phyloP scores from a whole-genome alignment of 306 rosid genomes.

The Gynostemma pentaphyllum region DNA sequence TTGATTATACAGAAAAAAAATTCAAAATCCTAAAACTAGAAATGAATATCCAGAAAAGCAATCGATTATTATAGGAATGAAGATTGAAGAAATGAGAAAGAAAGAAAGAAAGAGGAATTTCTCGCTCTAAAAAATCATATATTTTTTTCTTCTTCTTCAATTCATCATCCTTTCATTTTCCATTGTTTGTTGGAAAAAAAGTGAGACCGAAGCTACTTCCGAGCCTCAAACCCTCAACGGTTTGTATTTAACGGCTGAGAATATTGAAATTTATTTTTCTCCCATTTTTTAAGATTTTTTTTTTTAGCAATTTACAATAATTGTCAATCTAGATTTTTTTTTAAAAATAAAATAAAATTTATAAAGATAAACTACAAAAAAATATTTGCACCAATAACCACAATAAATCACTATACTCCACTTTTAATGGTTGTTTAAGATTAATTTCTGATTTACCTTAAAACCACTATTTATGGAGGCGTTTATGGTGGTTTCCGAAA shows the following conservation, averaged over 20 bases:
- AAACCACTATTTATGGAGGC: too few relatives aligned
- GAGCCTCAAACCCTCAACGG: constrained; percentile 51
- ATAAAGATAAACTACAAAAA: too few relatives aligned
- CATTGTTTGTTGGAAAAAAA: constrained; percentile 32
- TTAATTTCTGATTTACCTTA: too few relatives aligned
- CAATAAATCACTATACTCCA: too few relatives aligned
- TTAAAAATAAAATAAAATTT: too few relatives aligned
- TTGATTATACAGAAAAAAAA: constrained; percentile 9
- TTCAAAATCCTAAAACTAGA: constrained; percentile 14
- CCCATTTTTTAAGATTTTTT: neutral
- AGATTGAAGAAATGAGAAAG: neutral
- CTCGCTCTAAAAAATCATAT: constrained; percentile 7
- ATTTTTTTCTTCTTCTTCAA: constrained; percentile 1
- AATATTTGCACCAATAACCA: too few relatives aligned
- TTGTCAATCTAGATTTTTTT: too few relatives aligned
- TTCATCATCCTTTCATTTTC: constrained; percentile 24
- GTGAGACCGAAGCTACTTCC: constrained; percentile 65
- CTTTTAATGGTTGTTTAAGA: too few relatives aligned
- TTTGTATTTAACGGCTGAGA: constrained; percentile 33
- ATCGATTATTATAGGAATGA: neutral
- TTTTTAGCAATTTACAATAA: too few relatives aligned
- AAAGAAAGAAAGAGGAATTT: constrained; percentile 1
- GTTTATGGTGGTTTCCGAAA: too few relatives aligned
- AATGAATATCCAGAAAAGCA: neutral
- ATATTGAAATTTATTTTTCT: neutral